Evolutionary conservation across 805 yeast species (phyloP), one percentile per base, ranked within the genome.

Genomic region (Ogataea minuta): DNA sequence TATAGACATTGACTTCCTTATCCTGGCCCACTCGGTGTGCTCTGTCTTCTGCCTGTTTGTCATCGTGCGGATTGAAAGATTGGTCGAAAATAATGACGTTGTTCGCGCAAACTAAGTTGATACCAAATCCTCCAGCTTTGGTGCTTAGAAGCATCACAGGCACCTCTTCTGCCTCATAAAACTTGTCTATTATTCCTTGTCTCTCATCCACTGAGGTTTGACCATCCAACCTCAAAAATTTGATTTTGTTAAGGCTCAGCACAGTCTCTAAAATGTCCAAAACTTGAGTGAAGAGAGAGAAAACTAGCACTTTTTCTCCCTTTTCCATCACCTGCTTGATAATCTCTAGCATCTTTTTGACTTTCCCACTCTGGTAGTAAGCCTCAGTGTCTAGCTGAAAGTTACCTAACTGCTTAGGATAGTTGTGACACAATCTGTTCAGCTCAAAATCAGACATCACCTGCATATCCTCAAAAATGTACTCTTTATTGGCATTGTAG

Each of bases 71-170:
- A 57, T 93, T 93, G 68, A 93, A 93, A 35, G 95, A 82, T 59
- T 89, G 91, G 59, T 93, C 99, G 57, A 81, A 90, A 23, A 93
- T 85, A 37, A 93, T 72, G 2, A 93, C 99, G 45, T 82, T 79
- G 58, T 88, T 91, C 6, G 99, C 98, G 57, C 95, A 93, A 1
- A 95, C 93, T 53, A 93, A 72, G 57, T 93, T 93, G 64, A 93
- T 93, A 42, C 99, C 99, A 64, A 93, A 93, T 1, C 99, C 99
- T 58, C 99, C 99, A 1, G 99, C 98, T 59, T 87, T 88, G 3
- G 99, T 93, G 9, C 96, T 87, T 30, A 93, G 68, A 34, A 93
- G 68, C 55, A 93, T 91, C 3, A 93, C 83, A 0, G 95, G 91
- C 48, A 93, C 86, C 4, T 78, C 70, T 0, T 76, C 74, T 45